These are phyloP conservation scores for Akanthomyces uredinophilus DNA, from an alignment of 2,329 filamentous ascomycete species.

Conservation along the genomic window DNA sequence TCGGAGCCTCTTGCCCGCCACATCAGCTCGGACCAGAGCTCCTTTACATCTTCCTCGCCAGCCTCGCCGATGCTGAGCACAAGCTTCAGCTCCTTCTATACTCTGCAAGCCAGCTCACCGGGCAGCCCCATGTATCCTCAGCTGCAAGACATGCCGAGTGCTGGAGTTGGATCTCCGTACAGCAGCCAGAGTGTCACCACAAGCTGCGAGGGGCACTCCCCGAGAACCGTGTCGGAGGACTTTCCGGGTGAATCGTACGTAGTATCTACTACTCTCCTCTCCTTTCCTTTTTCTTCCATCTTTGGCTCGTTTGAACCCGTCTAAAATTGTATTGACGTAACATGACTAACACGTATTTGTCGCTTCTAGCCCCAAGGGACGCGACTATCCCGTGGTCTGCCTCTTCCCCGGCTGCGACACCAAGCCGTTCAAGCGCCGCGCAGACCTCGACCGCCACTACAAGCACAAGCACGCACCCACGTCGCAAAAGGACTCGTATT, in stretches of 20 bases:
- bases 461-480: conserved; percentile 42
- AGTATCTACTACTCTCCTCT: not conserved
- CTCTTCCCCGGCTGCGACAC: conserved; percentile 36
- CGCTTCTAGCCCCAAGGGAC: conserved; percentile 17
- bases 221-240: conserved; percentile 16
- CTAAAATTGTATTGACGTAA: conserved; percentile 4
- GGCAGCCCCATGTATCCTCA: conserved; percentile 14
- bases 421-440: conserved; percentile 45
- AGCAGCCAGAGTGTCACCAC: conserved; percentile 19
- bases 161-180: conserved; percentile 13
- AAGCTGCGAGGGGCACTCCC: conserved; percentile 17
- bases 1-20: conserved; percentile 23
- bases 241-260: conserved; percentile 15
- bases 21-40: conserved; percentile 27
- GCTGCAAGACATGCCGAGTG: conserved; percentile 12
- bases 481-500: conserved; percentile 37
- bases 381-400: conserved; percentile 35
- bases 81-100: conserved; percentile 16
- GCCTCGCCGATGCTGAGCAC: conserved; percentile 23
- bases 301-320: not conserved
- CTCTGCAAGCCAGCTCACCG: conserved; percentile 15
- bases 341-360: conserved; percentile 11
- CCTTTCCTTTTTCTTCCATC: not conserved
- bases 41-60: conserved; percentile 23
- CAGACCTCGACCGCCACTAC: conserved; percentile 51